phyloP scores from a whole-genome alignment of 768 basidiomycete species.

The Tricholoma hemisulphureum region DNA sequence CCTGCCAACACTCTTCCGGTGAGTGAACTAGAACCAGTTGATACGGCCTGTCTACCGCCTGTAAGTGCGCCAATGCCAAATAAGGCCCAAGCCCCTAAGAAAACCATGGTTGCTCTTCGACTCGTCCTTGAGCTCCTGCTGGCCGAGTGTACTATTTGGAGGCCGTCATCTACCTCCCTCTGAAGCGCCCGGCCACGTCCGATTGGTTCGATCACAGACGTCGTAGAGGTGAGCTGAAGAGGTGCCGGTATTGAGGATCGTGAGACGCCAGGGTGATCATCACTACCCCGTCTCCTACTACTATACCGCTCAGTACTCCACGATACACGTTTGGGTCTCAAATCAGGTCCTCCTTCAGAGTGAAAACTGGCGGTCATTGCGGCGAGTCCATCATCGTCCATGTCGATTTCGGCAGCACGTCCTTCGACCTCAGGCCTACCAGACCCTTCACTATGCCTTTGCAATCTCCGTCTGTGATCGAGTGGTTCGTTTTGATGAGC shows the following conservation, averaged over 20 bases:
- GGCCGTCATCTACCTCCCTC: conserved; percentile 32
- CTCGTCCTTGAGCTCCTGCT: conserved; percentile 57
- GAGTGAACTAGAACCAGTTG: conserved; percentile 27
- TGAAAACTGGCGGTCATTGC: conserved; percentile 73
- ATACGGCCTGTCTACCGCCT: conserved; percentile 25
- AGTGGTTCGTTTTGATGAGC: conserved; percentile 57
- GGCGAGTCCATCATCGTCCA: conserved; percentile 51
- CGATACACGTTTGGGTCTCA: conserved; percentile 53
- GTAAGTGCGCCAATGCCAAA: conserved; percentile 62
- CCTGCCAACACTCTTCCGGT: conserved; percentile 49
- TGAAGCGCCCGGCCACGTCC: conserved; percentile 47
- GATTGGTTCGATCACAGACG: conserved; percentile 22
- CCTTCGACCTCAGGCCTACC: conserved; percentile 15
- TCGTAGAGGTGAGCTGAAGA: conserved; percentile 34
- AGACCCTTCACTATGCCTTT: conserved; percentile 26
- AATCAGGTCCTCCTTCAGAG: conserved; percentile 60
- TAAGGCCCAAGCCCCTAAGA: conserved; percentile 74
- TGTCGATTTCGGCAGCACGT: conserved; percentile 38
- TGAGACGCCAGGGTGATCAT: conserved; percentile 30
- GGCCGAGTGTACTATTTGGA: conserved; percentile 20
- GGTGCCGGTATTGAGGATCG: conserved; percentile 34
- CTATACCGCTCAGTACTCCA: conserved; percentile 63
- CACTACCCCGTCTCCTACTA: conserved; percentile 46
- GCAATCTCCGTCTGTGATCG: conserved; percentile 27
- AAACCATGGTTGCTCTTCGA: conserved; percentile 74